Conservation (phyloP, 148 eudicot genomes). For the Camellia sinensis region DNA sequence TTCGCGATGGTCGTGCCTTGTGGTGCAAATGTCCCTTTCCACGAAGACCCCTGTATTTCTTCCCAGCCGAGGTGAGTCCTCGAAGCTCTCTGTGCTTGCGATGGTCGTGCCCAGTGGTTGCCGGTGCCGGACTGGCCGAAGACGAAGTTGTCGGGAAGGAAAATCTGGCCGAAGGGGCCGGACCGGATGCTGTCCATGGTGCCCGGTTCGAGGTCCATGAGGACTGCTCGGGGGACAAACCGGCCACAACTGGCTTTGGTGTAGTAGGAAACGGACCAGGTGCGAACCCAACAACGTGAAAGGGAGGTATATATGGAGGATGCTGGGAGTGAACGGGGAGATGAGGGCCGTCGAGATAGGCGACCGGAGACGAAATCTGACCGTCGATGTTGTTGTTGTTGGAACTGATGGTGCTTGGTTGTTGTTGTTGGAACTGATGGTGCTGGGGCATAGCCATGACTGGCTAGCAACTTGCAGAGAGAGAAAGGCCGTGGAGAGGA, state of each 20-base stretch:
- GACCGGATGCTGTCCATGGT: too few relatives aligned
- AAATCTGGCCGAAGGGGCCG: too few relatives aligned
- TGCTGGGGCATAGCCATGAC: slow-evolving; percentile 39
- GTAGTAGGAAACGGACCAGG: slow-evolving; percentile 38
- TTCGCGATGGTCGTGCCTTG: too few relatives aligned
- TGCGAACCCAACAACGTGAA: slow-evolving; percentile 60
- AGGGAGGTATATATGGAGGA: slow-evolving; percentile 59
- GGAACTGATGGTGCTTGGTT: too few relatives aligned
- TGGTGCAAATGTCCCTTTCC: too few relatives aligned
- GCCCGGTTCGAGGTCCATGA: too few relatives aligned
- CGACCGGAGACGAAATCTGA: slow-evolving; percentile 38
- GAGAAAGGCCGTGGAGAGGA: not conserved
- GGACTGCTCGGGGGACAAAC: not conserved
- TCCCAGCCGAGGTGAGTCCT: too few relatives aligned
- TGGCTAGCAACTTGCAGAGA: slow-evolving; percentile 11
- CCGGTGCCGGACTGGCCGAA: too few relatives aligned
- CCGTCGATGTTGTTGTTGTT: slow-evolving; percentile 41
- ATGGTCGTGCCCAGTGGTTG: too few relatives aligned
- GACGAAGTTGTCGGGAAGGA: too few relatives aligned
- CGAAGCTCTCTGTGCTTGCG: too few relatives aligned
- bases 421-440: slow-evolving; percentile 28
- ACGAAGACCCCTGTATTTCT: too few relatives aligned
- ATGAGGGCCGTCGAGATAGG: slow-evolving; percentile 30
- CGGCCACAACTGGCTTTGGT: slow-evolving; percentile 29
- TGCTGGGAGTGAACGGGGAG: slow-evolving; percentile 48